These are phyloP conservation scores for Apiotrichum sp. DNA, from an alignment of 1,284 basidiomycete genomes.

Conservation along the genomic window DNA sequence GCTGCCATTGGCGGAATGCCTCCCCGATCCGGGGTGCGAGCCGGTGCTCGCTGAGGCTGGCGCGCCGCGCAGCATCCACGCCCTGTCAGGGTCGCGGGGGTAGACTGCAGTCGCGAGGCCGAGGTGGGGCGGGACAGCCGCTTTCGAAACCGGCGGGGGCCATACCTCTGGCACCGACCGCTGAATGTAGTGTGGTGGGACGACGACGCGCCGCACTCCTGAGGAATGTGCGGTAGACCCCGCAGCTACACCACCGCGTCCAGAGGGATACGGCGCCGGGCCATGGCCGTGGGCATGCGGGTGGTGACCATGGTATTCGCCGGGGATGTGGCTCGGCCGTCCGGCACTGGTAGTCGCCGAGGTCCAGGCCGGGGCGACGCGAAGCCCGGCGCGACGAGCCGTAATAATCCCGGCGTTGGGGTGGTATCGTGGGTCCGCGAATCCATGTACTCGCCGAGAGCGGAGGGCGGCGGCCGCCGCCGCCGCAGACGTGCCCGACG, in stretches of 20 bases:
- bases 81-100: constrained; percentile 28
- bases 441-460: background rate
- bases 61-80: constrained; percentile 10
- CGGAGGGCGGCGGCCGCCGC: background rate
- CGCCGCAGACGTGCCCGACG: background rate
- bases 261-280: background rate
- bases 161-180: constrained; percentile 24
- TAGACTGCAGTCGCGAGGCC: constrained; percentile 24
- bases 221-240: background rate
- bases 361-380: constrained; percentile 24
- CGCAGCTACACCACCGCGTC: background rate
- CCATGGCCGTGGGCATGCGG: background rate
- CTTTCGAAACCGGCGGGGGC: constrained; percentile 12
- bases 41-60: background rate
- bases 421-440: constrained; percentile 22
- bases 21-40: background rate
- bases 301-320: background rate
- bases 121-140: background rate
- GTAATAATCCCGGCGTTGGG: constrained; percentile 17
- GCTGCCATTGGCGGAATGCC: background rate
- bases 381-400: constrained; percentile 9
- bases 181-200: background rate
- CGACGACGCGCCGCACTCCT: background rate
- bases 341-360: background rate
- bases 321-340: background rate